These are phyloP conservation scores for Pyrrhoderma noxium DNA, from an alignment of 1,284 basidiomycete species.

Conservation along the genomic window DNA sequence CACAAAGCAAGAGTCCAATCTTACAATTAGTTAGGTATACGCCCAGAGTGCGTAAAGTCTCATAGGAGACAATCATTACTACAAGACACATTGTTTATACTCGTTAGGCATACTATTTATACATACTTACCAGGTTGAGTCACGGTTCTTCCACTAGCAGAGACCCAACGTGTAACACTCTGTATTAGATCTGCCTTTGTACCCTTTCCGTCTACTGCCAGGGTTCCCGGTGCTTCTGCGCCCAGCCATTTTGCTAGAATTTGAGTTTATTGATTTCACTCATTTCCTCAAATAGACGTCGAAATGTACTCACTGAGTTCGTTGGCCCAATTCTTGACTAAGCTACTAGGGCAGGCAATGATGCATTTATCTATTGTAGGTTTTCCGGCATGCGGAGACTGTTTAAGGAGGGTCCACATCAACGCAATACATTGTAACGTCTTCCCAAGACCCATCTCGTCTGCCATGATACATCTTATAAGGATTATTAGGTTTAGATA, in stretches of 20 bases:
- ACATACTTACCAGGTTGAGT: slow-evolving; percentile 70
- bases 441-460: slow-evolving; percentile 98
- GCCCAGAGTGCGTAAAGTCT: slow-evolving; percentile 83
- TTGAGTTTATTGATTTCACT: not conserved
- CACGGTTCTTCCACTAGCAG: slow-evolving; percentile 78
- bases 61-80: slow-evolving; percentile 99
- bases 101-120: not conserved
- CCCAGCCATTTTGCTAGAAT: slow-evolving; percentile 86
- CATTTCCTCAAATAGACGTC: not conserved
- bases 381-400: slow-evolving; percentile 85
- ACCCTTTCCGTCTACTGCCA: slow-evolving; percentile 89
- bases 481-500: not conserved
- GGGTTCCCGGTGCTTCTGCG: slow-evolving; percentile 68
- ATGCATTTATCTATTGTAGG: slow-evolving; percentile 95
- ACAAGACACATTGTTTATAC: not conserved
- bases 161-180: slow-evolving; percentile 81
- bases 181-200: slow-evolving; percentile 74
- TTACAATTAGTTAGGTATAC: slow-evolving; percentile 70
- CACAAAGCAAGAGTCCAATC: slow-evolving; percentile 89
- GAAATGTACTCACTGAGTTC: slow-evolving; percentile 65
- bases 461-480: slow-evolving; percentile 86
- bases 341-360: slow-evolving; percentile 93
- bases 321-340: slow-evolving; percentile 99
- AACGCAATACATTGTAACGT: slow-evolving; percentile 96
- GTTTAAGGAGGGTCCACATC: slow-evolving; percentile 95